Base-by-base conservation (phyloP, 1,139 yeast species). In the Kluyveromyces sp. region DNA sequence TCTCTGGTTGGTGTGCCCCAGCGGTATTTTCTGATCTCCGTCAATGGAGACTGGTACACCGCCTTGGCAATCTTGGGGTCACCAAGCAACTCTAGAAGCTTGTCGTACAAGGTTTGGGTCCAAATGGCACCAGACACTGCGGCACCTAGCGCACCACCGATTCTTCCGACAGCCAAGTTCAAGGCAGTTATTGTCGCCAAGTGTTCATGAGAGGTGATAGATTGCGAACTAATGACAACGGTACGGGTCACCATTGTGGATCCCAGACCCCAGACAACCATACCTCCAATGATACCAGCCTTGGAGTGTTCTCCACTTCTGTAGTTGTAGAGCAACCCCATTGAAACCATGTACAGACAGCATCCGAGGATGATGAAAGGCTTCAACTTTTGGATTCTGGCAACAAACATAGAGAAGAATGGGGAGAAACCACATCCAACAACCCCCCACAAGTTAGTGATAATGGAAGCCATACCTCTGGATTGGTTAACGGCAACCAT, bases 241-340 rank as follows among this genome's bases (percentile, higher is more conserved):
- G 83, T 73, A 56, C 78, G 79, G 17, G 84, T 75, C 65, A 79
- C 78, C 64, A 80, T 71, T 12, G 84, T 83, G 38, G 84, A 81
- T 50, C 85, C 87, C 45, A 81, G 69, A 58, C 88, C 88, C 63
- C 80, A 66, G 28, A 79, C 61, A 56, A 80, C 74, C 50, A 77
- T 69, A 19, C 79, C 74, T 20, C 83, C 87, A 57, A 81, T 77
- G 45, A 80, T 69, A 50, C 87, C 87, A 33, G 66, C 49, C 43
- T 68, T 66, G 34, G 74, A 55, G 29, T 68, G 67, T 31, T 63
- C 63, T 42, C 70, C 74, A 43, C 80, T 80, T 61, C 86, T 70
- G 65, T 58, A 80, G 49, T 69, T 69, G 52, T 70, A 65, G 46
- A 80, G 66, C 45, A 80, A 56, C 42, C 84, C 87, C 63, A 73